Conservation (phyloP, 192 early-diverging fungal species). For the Rhizophagus clarus region DNA sequence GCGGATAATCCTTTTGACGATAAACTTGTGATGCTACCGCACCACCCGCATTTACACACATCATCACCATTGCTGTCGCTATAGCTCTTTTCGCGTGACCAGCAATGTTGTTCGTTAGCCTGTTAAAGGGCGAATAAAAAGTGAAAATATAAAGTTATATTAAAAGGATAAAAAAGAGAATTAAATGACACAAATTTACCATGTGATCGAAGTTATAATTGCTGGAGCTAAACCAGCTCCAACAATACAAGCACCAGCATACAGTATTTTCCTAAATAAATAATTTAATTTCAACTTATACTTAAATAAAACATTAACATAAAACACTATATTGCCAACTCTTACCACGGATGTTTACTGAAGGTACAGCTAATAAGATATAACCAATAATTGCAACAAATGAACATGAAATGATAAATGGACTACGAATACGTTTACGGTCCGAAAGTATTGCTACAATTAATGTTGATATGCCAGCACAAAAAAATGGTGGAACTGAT, state of each 20-base stretch:
- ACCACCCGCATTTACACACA: constrained; percentile 74
- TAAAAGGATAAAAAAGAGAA: constrained; percentile 41
- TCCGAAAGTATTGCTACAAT: constrained; percentile 11
- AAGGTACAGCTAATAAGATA: background rate
- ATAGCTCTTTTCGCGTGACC: constrained; percentile 76
- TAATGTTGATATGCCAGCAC: constrained; percentile 17
- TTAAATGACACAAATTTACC: constrained; percentile 47
- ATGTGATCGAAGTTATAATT: constrained; percentile 38
- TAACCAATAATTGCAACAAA: background rate
- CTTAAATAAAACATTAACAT: background rate
- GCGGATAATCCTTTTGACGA: background rate
- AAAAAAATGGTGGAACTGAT: constrained; percentile 35
- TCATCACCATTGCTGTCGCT: constrained; percentile 66
- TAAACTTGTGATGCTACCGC: constrained; percentile 76
- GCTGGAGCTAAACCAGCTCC: background rate
- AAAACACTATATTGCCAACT: too few relatives aligned
- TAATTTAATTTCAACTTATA: background rate
- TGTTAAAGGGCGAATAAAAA: constrained; percentile 38
- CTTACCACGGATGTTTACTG: background rate
- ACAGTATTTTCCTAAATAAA: constrained; percentile 21
- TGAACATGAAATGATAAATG: background rate
- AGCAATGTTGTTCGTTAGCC: constrained; percentile 65
- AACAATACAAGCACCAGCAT: background rate
- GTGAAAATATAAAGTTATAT: constrained; percentile 6
- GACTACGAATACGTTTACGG: background rate